phyloP scores from a whole-genome alignment of 2,329 filamentous ascomycete species.

The Exophiala oligosperma region DNA sequence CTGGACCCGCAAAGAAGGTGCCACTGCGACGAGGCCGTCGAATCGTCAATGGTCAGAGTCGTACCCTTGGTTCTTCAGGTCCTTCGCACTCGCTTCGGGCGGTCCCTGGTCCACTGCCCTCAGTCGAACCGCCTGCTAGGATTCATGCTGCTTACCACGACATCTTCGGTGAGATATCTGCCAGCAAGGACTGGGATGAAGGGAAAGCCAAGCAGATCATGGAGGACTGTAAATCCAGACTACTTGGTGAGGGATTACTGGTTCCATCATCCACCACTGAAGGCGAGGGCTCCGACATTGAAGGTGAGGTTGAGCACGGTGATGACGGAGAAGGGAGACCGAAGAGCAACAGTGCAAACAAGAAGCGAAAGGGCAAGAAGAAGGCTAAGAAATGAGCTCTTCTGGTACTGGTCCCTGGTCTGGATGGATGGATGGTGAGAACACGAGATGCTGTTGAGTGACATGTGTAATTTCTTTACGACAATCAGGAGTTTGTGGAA shows the following conservation, averaged over 20 bases:
- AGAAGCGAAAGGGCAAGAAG: slow-evolving; percentile 21
- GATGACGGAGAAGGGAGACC: not conserved
- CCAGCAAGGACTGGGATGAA: slow-evolving; percentile 14
- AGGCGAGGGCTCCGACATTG: slow-evolving; percentile 14
- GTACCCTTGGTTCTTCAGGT: not conserved
- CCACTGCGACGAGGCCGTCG: slow-evolving; percentile 6
- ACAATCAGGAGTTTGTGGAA: too few relatives aligned
- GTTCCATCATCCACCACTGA: slow-evolving; percentile 1
- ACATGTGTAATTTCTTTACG: not conserved
- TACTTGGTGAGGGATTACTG: slow-evolving; percentile 21
- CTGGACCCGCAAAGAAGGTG: slow-evolving; percentile 21
- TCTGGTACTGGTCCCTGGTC: not conserved
- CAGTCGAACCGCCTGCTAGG: not conserved
- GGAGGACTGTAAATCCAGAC: slow-evolving; percentile 15
- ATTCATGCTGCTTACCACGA: slow-evolving; percentile 4
- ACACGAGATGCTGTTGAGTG: not conserved
- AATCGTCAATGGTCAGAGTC: not conserved
- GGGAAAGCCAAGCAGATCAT: slow-evolving; percentile 20
- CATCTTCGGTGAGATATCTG: slow-evolving; percentile 13
- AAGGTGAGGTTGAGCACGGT: slow-evolving; percentile 9
- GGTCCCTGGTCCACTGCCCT: not conserved
- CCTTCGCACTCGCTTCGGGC: not conserved
- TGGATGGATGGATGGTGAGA: too few relatives aligned
- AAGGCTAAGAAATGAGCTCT: slow-evolving; percentile 19
- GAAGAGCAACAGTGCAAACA: not conserved